phyloP scores from a whole-genome alignment of 225 moss, liverwort and hornwort species.

The Climacium dendroides region DNA sequence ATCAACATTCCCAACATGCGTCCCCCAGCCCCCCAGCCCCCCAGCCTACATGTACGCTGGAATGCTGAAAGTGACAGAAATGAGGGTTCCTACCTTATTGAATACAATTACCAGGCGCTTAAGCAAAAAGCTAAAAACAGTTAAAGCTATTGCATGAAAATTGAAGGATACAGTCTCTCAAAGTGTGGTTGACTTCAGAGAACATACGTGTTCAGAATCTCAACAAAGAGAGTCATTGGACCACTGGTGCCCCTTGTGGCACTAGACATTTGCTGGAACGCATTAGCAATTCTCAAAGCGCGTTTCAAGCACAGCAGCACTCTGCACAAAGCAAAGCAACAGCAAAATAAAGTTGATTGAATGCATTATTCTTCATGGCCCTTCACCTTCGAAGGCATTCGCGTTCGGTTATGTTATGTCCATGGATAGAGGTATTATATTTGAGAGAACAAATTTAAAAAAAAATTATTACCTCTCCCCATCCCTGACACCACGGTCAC shows the following conservation, averaged over 20 bases:
- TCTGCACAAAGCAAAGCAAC: constrained; percentile 20
- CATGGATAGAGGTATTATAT: not conserved
- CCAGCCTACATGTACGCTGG: no score
- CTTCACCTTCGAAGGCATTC: not conserved
- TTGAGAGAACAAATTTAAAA: not conserved
- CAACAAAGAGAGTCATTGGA: constrained; percentile 85
- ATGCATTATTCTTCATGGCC: not conserved
- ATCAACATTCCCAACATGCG: not conserved
- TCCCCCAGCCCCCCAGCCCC: no score
- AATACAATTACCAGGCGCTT: no score
- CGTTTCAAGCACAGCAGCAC: constrained; percentile 91
- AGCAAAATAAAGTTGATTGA: not conserved
- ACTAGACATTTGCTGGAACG: constrained; percentile 92
- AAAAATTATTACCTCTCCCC: constrained; percentile 59
- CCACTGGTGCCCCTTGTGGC: constrained; percentile 80
- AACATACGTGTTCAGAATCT: constrained; percentile 87
- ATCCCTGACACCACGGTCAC: constrained; percentile 71
- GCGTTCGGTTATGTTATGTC: not conserved
- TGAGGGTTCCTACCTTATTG: no score
- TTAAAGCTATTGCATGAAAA: not conserved
- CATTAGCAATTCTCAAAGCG: constrained; percentile 89
- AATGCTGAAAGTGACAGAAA: no score
- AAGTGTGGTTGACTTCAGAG: not conserved
- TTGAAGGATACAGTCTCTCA: not conserved
- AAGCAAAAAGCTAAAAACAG: not conserved